Evolutionary conservation across 2,329 filamentous ascomycete genomes (phyloP).

Genomic region (Alternaria brassicae): DNA sequence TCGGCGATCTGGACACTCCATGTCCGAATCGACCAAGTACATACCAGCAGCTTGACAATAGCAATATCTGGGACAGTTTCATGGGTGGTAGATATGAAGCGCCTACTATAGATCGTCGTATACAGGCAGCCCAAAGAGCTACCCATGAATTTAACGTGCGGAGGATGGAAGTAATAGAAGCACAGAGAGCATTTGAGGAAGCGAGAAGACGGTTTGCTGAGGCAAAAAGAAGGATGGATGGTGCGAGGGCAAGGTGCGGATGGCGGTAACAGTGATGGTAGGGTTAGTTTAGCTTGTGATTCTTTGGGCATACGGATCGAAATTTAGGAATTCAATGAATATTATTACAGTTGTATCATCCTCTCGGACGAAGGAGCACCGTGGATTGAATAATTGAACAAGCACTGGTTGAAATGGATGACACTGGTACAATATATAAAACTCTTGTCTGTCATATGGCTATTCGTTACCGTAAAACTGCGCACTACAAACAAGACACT

Average conservation of each 20-base stretch:
- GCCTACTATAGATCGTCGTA: neutral
- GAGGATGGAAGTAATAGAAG: conserved; percentile 6
- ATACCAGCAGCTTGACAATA: neutral
- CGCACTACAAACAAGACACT: neutral
- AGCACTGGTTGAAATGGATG: too few species aligned
- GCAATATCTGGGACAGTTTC: neutral
- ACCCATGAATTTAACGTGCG: conserved; percentile 16
- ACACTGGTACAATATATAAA: too few species aligned
- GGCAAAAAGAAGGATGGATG: conserved; percentile 10
- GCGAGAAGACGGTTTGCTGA: conserved; percentile 9
- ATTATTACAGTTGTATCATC: neutral
- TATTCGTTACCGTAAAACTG: neutral
- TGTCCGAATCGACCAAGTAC: neutral
- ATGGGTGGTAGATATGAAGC: neutral
- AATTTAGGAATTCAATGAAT: neutral
- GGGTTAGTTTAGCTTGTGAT: neutral
- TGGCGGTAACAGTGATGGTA: neutral
- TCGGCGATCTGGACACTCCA: neutral
- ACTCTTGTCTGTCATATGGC: neutral
- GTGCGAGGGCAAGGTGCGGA: neutral
- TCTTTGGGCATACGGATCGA: neutral
- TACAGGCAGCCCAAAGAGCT: conserved; percentile 9
- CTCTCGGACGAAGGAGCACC: too few species aligned
- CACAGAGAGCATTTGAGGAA: conserved; percentile 2
- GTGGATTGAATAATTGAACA: too few species aligned